Conservation (phyloP, 169 alveolate species). For the Plasmodium malariae region DNA sequence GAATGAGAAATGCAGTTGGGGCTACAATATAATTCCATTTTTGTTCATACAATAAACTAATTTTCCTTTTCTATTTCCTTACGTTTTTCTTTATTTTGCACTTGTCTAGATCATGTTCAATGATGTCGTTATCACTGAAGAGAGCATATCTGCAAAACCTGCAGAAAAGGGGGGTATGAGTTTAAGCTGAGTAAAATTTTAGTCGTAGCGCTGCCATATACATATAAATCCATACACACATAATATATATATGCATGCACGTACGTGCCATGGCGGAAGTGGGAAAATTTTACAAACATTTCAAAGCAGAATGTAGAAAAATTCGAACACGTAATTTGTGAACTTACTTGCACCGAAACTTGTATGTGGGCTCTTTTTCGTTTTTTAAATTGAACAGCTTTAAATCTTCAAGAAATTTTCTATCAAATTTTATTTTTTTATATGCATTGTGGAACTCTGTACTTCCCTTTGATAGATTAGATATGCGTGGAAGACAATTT, state of each 20-base stretch:
- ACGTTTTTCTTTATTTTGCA: slow-evolving; percentile 48
- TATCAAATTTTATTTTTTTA: slow-evolving; percentile 16
- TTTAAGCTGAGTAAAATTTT: background rate
- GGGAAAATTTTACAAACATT: background rate
- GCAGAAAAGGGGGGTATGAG: background rate
- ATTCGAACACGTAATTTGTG: no score
- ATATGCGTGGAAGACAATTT: background rate
- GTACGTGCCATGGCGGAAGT: background rate
- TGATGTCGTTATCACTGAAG: slow-evolving; percentile 33
- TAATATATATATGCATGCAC: slow-evolving; percentile 44
- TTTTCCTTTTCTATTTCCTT: background rate
- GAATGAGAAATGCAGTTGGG: background rate
- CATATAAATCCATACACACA: background rate
- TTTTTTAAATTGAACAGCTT: slow-evolving; percentile 27
- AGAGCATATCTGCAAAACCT: slow-evolving; percentile 45
- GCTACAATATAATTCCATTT: background rate
- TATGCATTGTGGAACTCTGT: slow-evolving; percentile 28
- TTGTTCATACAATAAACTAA: no score
- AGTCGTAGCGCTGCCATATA: background rate
- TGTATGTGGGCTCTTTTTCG: slow-evolving; percentile 14
- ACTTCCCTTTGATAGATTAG: slow-evolving; percentile 28
- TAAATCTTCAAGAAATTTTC: slow-evolving; percentile 14
- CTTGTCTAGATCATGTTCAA: slow-evolving; percentile 25
- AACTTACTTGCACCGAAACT: slow-evolving; percentile 63
- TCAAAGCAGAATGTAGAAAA: background rate